Conservation (phyloP, 768 basidiomycete genomes). For the Pleurotus tuber-regium region DNA sequence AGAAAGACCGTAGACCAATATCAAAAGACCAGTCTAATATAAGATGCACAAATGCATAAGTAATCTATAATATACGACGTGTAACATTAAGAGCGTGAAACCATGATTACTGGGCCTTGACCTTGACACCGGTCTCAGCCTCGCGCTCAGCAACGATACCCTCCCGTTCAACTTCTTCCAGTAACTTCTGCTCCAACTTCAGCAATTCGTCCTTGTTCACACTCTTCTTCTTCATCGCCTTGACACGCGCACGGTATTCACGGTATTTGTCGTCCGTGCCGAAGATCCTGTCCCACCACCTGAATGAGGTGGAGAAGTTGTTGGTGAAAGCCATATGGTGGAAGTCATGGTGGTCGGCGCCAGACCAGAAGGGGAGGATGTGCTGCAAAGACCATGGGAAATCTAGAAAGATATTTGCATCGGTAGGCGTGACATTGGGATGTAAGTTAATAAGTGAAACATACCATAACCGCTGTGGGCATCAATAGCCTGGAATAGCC, state of each 20-base stretch:
- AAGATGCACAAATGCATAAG: not conserved
- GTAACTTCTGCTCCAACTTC: slow-evolving; percentile 57
- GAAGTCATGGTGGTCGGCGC: slow-evolving; percentile 97
- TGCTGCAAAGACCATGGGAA: slow-evolving; percentile 98
- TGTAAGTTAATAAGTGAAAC: slow-evolving; percentile 21
- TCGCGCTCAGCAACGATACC: slow-evolving; percentile 68
- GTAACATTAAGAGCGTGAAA: not conserved
- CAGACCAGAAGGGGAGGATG: slow-evolving; percentile 94
- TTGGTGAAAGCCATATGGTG: slow-evolving; percentile 97
- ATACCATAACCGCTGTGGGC: slow-evolving; percentile 94
- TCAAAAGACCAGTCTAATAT: too few species aligned
- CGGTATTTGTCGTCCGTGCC: slow-evolving; percentile 92
- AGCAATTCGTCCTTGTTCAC: slow-evolving; percentile 51
- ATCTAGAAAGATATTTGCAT: slow-evolving; percentile 43
- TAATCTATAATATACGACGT: slow-evolving; percentile 1
- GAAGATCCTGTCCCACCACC: slow-evolving; percentile 87
- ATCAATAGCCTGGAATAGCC: slow-evolving; percentile 96
- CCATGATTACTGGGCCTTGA: slow-evolving; percentile 32
- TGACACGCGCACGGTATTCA: slow-evolving; percentile 68
- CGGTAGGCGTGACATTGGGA: not conserved
- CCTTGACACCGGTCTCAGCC: slow-evolving; percentile 33
- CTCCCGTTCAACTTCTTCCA: slow-evolving; percentile 72
- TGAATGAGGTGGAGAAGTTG: slow-evolving; percentile 92
- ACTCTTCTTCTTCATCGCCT: slow-evolving; percentile 60
- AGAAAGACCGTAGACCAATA: too few species aligned